These are phyloP conservation scores for Macrophomina phaseolina DNA, from an alignment of 2,329 filamentous ascomycete genomes.

Conservation along the genomic window DNA sequence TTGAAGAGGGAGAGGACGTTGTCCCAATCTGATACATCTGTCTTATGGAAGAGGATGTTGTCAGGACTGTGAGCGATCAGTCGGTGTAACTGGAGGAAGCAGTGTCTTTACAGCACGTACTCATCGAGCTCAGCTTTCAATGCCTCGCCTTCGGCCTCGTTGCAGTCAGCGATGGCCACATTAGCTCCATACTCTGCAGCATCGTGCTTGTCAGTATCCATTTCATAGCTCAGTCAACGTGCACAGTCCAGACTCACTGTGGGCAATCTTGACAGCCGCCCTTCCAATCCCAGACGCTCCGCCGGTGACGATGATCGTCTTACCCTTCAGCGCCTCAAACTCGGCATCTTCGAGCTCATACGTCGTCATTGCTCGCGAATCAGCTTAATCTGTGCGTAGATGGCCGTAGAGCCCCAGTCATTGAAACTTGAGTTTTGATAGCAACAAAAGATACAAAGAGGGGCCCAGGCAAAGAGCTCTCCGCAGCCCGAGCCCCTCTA, in stretches of 20 bases:
- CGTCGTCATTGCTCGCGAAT: not conserved
- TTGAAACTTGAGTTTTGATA: not conserved
- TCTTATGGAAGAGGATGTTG: constrained; percentile 19
- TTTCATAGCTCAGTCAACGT: not conserved
- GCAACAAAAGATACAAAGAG: not conserved
- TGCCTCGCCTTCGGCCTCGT: constrained; percentile 28
- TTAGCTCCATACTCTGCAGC: constrained; percentile 33
- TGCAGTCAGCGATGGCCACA: constrained; percentile 35
- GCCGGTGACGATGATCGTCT: constrained; percentile 35
- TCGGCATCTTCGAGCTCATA: constrained; percentile 12
- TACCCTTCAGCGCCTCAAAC: constrained; percentile 29
- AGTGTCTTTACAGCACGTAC: not conserved
- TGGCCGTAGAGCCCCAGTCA: not conserved
- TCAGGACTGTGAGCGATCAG: not conserved
- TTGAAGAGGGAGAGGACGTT: constrained; percentile 22
- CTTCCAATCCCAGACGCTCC: constrained; percentile 35
- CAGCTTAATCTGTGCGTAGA: not conserved
- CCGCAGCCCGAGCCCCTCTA: not conserved
- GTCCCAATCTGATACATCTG: constrained; percentile 18
- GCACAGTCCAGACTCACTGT: constrained; percentile 27
- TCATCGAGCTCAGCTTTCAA: constrained; percentile 28
- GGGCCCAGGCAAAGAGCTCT: not conserved
- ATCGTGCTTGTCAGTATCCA: not conserved
- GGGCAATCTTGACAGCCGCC: constrained; percentile 32
- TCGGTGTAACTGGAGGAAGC: too few relatives aligned